A percentile compares a stretch with the other conserved stretches of the same genome.
Evolutionary conservation across 108 stramenopile genomes (phyloP).

Genomic region (Tribonema minus): DNA sequence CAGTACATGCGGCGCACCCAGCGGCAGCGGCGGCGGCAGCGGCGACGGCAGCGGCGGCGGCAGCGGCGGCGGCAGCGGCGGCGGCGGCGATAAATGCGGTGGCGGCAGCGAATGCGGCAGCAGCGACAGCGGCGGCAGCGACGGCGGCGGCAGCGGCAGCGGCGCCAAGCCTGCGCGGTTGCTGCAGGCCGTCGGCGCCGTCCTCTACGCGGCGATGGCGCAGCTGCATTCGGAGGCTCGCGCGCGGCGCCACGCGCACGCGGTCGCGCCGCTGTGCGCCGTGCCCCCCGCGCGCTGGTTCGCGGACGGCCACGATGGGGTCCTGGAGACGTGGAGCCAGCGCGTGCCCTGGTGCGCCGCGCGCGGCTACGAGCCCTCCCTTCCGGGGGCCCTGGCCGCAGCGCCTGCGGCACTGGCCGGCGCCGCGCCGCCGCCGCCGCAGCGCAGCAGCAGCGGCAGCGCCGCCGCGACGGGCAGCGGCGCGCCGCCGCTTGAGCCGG

Average conservation of each 20-base stretch:
- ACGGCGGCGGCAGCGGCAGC: too few relatives aligned
- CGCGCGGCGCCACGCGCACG: neutral
- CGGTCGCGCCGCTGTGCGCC: neutral
- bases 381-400: neutral
- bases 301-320: slow-evolving; percentile 21
- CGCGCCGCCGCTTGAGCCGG: neutral
- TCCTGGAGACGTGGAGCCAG: slow-evolving; percentile 15
- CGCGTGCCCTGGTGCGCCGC: neutral
- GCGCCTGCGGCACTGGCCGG: neutral
- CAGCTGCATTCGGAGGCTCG: neutral
- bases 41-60: neutral
- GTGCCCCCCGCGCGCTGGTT: neutral
- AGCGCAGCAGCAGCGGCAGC: neutral
- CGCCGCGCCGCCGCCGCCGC: neutral
- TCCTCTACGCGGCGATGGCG: neutral
- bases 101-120: neutral
- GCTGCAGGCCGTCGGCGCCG: too few relatives aligned
- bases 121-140: neutral
- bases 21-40: neutral
- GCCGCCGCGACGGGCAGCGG: too few relatives aligned
- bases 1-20: neutral
- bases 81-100: neutral
- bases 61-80: neutral
- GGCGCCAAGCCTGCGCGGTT: too few relatives aligned
- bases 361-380: neutral